phyloP scores from a whole-genome alignment of 768 basidiomycete genomes.

The Naganishia vishniacii region DNA sequence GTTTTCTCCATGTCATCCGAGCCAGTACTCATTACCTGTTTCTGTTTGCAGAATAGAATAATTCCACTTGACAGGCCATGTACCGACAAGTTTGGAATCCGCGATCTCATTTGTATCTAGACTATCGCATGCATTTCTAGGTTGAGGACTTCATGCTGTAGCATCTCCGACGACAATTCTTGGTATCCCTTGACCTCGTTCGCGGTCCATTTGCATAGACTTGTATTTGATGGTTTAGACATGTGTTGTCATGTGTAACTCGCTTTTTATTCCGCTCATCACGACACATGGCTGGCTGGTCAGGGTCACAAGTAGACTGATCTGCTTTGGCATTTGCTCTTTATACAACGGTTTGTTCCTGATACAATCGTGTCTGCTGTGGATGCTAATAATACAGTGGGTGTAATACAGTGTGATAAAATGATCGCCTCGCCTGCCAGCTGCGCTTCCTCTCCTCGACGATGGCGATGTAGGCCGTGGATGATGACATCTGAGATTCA shows the following conservation, averaged over 20 bases:
- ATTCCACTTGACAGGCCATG: neutral
- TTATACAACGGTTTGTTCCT: constrained; percentile 17
- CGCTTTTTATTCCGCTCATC: too few relatives aligned
- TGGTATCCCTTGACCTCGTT: neutral
- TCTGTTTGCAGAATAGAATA: constrained; percentile 12
- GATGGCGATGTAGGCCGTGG: too few relatives aligned
- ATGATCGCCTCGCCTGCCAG: neutral
- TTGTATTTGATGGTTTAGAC: constrained; percentile 5
- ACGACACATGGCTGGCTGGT: neutral
- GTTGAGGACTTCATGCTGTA: too few relatives aligned
- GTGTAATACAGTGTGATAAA: constrained; percentile 7
- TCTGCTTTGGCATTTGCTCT: neutral
- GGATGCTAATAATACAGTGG: constrained; percentile 13
- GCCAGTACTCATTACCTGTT: too few relatives aligned
- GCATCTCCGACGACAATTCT: too few relatives aligned
- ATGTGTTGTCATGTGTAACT: too few relatives aligned
- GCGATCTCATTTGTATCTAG: constrained; percentile 6
- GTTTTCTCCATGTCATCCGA: neutral
- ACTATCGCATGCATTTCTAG: constrained; percentile 12
- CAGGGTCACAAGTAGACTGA: too few relatives aligned
- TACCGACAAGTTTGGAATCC: neutral
- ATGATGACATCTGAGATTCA: too few relatives aligned
- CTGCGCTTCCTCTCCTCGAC: neutral
- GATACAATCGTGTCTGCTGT: neutral
- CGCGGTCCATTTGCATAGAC: neutral